Percentiles rank a stretch among this genome's conserved stretches.
phyloP scores from a whole-genome alignment of 116 monocot genomes.

The Papilionanthe hybrid region DNA sequence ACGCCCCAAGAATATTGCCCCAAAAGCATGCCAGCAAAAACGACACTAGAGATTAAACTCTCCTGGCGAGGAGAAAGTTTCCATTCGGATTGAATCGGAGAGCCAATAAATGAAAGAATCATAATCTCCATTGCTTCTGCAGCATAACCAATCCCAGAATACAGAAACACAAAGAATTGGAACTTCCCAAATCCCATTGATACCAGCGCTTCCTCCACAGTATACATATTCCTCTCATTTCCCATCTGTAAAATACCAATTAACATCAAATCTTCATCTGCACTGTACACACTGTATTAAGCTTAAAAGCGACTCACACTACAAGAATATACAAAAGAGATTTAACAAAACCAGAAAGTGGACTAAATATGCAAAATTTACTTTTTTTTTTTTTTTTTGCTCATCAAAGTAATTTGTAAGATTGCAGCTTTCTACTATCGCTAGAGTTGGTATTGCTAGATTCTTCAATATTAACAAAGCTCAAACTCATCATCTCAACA shows the following conservation, averaged over 20 bases:
- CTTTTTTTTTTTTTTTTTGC: too few species aligned
- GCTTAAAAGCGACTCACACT: too few species aligned
- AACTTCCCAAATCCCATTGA: slow-evolving; percentile 46
- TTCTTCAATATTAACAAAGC: too few species aligned
- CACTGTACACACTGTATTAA: too few species aligned
- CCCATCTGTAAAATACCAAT: slow-evolving; percentile 23
- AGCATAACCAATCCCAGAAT: slow-evolving; percentile 38
- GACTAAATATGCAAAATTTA: too few species aligned
- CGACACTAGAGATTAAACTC: slow-evolving; percentile 41
- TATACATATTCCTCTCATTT: slow-evolving; percentile 21
- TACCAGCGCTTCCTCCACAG: slow-evolving; percentile 34
- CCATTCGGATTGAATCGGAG: slow-evolving; percentile 33
- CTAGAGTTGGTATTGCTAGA: too few species aligned
- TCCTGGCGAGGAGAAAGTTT: slow-evolving; percentile 25
- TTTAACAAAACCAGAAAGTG: too few species aligned
- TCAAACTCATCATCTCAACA: too few species aligned
- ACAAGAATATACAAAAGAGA: too few species aligned
- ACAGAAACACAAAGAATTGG: slow-evolving; percentile 37
- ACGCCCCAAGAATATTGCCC: slow-evolving; percentile 52
- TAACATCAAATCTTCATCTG: too few species aligned
- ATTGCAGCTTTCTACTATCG: too few species aligned
- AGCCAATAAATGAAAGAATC: slow-evolving; percentile 45
- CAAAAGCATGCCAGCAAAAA: slow-evolving; percentile 47
- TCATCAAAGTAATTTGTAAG: too few species aligned
- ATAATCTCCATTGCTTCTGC: slow-evolving; percentile 52